These are phyloP conservation scores for Septoria petroselini DNA, from an alignment of 2,329 filamentous ascomycete genomes.

Conservation along the genomic window DNA sequence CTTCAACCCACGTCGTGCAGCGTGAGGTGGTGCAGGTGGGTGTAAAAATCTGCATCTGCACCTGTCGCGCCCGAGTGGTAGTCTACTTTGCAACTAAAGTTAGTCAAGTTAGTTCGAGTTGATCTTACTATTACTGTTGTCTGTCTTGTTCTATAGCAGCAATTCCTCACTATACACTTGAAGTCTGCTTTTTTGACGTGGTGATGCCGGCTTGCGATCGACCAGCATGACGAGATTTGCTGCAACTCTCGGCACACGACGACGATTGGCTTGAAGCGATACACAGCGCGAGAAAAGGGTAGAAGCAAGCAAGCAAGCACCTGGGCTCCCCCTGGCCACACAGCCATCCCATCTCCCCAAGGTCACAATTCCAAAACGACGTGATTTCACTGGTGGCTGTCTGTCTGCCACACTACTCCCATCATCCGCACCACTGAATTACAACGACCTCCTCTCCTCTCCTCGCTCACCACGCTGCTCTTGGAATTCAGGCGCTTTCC, in stretches of 20 bases:
- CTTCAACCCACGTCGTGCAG: no score
- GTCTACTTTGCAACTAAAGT: neutral
- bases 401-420: constrained; percentile 1
- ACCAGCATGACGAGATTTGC: constrained; percentile 16
- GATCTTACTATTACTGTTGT: no score
- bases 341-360: constrained; percentile 2
- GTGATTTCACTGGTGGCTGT: constrained; percentile 3
- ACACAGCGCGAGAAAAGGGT: constrained; percentile 12
- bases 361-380: neutral
- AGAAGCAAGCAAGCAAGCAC: neutral
- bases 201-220: neutral
- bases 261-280: constrained; percentile 11
- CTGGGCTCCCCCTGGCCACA: constrained; percentile 2
- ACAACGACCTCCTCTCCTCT: no score
- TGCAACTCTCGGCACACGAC: constrained; percentile 7
- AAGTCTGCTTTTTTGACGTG: neutral
- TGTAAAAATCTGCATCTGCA: neutral
- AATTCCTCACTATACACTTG: constrained; percentile 1
- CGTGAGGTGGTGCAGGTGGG: no score
- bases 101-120: no score
- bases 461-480: neutral
- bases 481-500: neutral
- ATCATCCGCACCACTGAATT: constrained; percentile 8
- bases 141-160: neutral
- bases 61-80: constrained; percentile 1